A percentile compares a stretch with the other conserved stretches of the same genome.
These are phyloP conservation scores for Arctostaphylos glauca DNA, from an alignment of 148 eudicot species.

Conservation along the genomic window DNA sequence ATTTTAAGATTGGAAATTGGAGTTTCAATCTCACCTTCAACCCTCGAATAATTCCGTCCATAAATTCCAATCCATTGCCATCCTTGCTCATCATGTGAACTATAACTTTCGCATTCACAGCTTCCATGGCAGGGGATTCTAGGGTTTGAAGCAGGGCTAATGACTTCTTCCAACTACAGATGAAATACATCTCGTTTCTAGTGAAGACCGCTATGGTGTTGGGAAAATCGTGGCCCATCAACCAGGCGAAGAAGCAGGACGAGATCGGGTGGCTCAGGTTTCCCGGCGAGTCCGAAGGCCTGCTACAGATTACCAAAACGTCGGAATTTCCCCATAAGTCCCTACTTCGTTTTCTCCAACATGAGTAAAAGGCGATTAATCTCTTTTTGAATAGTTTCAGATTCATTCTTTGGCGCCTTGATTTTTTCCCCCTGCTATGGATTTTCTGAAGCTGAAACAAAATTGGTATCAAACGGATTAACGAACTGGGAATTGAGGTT, in stretches of 20 bases:
- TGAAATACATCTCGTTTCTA: neutral
- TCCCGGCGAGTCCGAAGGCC: neutral
- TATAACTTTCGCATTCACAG: neutral
- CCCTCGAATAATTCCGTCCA: slow-evolving; percentile 1
- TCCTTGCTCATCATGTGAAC: neutral
- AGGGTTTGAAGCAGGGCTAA: neutral
- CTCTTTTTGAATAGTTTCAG: neutral
- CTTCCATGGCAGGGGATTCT: neutral
- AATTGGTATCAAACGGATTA: neutral
- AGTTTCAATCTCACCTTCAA: neutral
- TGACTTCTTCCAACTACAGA: neutral
- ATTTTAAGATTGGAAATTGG: too few species aligned
- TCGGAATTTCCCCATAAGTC: slow-evolving; percentile 6
- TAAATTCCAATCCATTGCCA: neutral
- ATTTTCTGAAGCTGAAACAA: neutral
- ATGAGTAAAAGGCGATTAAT: neutral
- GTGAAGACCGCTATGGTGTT: slow-evolving; percentile 5
- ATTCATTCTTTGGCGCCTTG: neutral
- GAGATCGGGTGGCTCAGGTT: neutral
- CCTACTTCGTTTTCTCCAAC: neutral
- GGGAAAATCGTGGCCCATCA: slow-evolving; percentile 5
- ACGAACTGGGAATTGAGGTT: neutral
- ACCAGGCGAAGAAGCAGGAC: slow-evolving; percentile 5
- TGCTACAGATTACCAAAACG: neutral
- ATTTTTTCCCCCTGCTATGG: neutral